Conservation (phyloP, 345 rosid species). For the Laguncularia racemosa region DNA sequence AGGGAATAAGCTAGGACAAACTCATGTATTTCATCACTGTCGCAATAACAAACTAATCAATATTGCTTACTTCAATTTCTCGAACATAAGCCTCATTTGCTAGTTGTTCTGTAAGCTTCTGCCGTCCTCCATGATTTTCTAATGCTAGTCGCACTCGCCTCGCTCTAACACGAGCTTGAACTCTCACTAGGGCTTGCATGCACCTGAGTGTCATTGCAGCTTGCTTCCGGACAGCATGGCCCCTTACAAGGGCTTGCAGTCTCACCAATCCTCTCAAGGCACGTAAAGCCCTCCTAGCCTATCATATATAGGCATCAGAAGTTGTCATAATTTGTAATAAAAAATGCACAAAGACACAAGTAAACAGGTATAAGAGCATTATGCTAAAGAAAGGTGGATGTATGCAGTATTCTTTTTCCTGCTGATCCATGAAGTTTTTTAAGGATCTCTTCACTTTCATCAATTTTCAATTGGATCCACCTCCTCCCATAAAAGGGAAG, state of each 20-base stretch:
- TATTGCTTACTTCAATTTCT: slow-evolving; percentile 60
- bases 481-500: no score
- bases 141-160: slow-evolving; percentile 81
- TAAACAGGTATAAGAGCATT: no score
- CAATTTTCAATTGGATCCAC: no score
- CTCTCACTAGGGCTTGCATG: slow-evolving; percentile 10
- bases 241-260: slow-evolving; percentile 13
- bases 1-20: no score
- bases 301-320: no score
- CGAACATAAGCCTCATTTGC: slow-evolving; percentile 63
- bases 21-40: no score
- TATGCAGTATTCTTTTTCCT: no score
- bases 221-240: slow-evolving; percentile 10
- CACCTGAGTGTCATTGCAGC: slow-evolving; percentile 7
- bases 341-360: no score
- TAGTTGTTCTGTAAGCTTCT: slow-evolving; percentile 59
- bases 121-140: slow-evolving; percentile 65
- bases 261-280: slow-evolving; percentile 15
- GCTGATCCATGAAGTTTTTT: no score
- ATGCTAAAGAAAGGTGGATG: no score
- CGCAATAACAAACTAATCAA: background rate
- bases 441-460: no score
- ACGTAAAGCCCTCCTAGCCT: slow-evolving; percentile 11
- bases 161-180: slow-evolving; percentile 58
- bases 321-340: no score